Percentiles rank a stretch among this genome's conserved stretches.
phyloP scores from a whole-genome alignment of 345 rosid genomes.

The Salix caprea region DNA sequence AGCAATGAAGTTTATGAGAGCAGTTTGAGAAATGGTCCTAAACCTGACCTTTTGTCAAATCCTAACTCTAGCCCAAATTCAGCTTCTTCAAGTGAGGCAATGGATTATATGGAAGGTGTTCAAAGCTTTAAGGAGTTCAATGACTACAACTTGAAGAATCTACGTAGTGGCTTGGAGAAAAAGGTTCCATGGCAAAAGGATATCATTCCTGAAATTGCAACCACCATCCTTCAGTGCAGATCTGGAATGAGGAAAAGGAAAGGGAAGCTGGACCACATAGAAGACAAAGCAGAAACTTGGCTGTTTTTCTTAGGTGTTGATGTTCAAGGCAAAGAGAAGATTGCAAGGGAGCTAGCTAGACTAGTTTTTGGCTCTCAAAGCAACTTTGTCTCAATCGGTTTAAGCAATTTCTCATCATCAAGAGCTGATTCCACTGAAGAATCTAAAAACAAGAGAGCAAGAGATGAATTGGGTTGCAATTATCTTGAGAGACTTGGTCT shows the following conservation, averaged over 20 bases:
- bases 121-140: constrained; percentile 43
- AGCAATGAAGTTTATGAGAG: constrained; percentile 29
- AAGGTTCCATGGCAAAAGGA: constrained; percentile 72
- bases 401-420: constrained; percentile 29
- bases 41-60: constrained; percentile 55
- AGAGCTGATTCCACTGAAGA: constrained; percentile 27
- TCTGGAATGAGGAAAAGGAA: constrained; percentile 55
- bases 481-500: constrained; percentile 43
- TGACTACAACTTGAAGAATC: constrained; percentile 43
- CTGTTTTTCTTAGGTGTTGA: constrained; percentile 71
- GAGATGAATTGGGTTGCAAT: constrained; percentile 31
- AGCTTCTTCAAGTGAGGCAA: constrained; percentile 69
- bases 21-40: constrained; percentile 19
- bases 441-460: constrained; percentile 39
- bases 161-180: constrained; percentile 59
- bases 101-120: constrained; percentile 32
- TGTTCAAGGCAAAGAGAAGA: constrained; percentile 58
- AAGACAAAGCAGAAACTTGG: constrained; percentile 71
- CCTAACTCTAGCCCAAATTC: constrained; percentile 79
- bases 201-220: constrained; percentile 49
- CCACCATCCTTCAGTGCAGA: constrained; percentile 61
- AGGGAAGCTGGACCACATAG: constrained; percentile 16
- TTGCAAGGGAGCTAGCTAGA: constrained; percentile 64
- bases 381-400: constrained; percentile 37
- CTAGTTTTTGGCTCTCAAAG: constrained; percentile 60